Percentiles rank a stretch among this genome's conserved stretches.
phyloP scores from a whole-genome alignment of 768 basidiomycete species.

The Macrolepiota albuminosa region DNA sequence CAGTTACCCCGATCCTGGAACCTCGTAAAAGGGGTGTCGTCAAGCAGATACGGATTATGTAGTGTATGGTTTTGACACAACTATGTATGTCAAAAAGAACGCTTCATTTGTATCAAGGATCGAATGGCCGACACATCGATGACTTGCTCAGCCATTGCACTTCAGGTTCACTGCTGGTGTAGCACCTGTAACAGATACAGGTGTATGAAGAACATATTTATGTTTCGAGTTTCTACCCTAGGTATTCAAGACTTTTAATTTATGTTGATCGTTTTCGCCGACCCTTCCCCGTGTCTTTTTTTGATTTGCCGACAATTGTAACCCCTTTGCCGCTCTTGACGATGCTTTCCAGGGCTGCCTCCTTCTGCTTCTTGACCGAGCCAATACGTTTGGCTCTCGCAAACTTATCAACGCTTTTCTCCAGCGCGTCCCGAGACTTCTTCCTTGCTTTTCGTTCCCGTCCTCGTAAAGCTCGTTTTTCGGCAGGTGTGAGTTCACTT shows the following conservation, averaged over 20 bases:
- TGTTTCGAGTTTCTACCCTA: background rate
- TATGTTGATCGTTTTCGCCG: slow-evolving; percentile 4
- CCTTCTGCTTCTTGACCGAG: slow-evolving; percentile 76
- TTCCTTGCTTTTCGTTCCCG: slow-evolving; percentile 69
- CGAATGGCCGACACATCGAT: no score
- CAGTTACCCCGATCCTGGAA: no score
- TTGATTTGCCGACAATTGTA: slow-evolving; percentile 78
- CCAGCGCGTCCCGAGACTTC: slow-evolving; percentile 60
- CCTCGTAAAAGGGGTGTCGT: background rate
- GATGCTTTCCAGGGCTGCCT: slow-evolving; percentile 73
- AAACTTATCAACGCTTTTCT: slow-evolving; percentile 61
- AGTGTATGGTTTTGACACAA: background rate
- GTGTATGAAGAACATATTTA: background rate
- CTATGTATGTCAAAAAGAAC: background rate
- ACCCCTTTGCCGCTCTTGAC: slow-evolving; percentile 85
- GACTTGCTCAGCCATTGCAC: no score
- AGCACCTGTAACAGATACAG: background rate
- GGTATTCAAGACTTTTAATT: background rate
- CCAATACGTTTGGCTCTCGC: slow-evolving; percentile 49
- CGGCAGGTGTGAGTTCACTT: slow-evolving; percentile 78
- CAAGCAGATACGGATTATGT: background rate
- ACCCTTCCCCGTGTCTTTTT: slow-evolving; percentile 31
- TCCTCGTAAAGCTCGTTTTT: slow-evolving; percentile 70
- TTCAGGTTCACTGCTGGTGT: background rate
- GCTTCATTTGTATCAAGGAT: background rate